Conservation (phyloP, 257 asterid genomes). For the Linaria vulgaris region DNA sequence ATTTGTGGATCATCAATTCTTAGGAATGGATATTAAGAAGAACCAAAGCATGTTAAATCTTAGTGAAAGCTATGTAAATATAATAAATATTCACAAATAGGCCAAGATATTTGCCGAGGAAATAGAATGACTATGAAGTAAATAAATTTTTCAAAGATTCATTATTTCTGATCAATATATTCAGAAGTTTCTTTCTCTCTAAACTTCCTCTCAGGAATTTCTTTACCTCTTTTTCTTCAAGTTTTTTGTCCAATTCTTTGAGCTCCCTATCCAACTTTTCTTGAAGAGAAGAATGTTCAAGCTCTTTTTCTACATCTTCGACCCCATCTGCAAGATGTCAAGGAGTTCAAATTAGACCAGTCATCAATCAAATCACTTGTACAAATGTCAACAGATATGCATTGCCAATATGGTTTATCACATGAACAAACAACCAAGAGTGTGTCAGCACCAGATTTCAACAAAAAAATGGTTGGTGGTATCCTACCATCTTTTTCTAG, state of each 20-base stretch:
- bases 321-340: slow-evolving; percentile 48
- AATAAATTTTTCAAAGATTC: neutral
- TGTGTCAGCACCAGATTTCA: slow-evolving; percentile 12
- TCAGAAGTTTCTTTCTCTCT: neutral
- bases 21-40: neutral
- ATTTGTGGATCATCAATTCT: neutral
- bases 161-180: slow-evolving; percentile 7
- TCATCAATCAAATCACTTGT: slow-evolving; percentile 10
- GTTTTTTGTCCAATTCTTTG: slow-evolving; percentile 81
- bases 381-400: neutral
- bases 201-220: slow-evolving; percentile 8
- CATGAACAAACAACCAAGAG: neutral
- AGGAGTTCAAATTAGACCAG: slow-evolving; percentile 18
- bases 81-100: no score
- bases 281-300: slow-evolving; percentile 89
- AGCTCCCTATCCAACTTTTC: slow-evolving; percentile 82
- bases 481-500: slow-evolving; percentile 61
- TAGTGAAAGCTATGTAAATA: neutral
- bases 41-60: neutral
- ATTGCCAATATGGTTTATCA: no score
- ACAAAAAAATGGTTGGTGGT: neutral
- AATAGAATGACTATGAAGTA: neutral
- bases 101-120: neutral
- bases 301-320: slow-evolving; percentile 82
- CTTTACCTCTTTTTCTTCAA: slow-evolving; percentile 89